Conservation (phyloP, 108 stramenopile genomes). For the Nitzschia inconspicua region DNA sequence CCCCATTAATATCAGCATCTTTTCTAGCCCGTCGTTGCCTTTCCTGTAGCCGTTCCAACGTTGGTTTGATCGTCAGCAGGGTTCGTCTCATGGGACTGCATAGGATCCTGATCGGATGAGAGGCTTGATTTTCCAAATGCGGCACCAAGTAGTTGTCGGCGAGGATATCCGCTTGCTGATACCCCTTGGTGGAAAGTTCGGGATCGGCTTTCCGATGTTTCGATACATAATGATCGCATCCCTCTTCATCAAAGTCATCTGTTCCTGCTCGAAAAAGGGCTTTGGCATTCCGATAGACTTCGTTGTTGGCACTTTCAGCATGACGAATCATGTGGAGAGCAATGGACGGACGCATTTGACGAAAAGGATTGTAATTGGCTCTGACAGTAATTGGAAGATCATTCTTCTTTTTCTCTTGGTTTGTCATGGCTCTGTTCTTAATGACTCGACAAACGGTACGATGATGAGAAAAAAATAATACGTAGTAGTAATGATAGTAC, state of each 20-base stretch:
- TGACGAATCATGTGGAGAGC: slow-evolving; percentile 63
- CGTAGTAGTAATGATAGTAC: too few relatives aligned
- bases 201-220: slow-evolving; percentile 57
- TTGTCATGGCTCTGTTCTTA: too few relatives aligned
- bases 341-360: too few relatives aligned
- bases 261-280: slow-evolving; percentile 38
- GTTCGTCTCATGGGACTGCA: slow-evolving; percentile 73
- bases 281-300: slow-evolving; percentile 24
- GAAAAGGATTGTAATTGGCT: too few relatives aligned
- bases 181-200: slow-evolving; percentile 42
- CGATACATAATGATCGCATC: slow-evolving; percentile 65
- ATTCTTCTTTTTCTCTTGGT: too few relatives aligned
- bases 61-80: slow-evolving; percentile 61
- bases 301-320: slow-evolving; percentile 44
- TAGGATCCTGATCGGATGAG: slow-evolving; percentile 55
- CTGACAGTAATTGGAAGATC: too few relatives aligned
- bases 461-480: too few relatives aligned
- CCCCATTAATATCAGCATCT: too few relatives aligned
- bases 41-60: slow-evolving; percentile 34
- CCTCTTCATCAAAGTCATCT: slow-evolving; percentile 57
- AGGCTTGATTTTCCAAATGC: slow-evolving; percentile 54
- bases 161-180: slow-evolving; percentile 49
- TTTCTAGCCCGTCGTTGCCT: too few relatives aligned
- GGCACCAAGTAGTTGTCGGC: slow-evolving; percentile 50
- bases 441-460: too few relatives aligned